These are phyloP conservation scores for Daldinia caldariorum DNA, from an alignment of 495 filamentous ascomycete genomes.

Conservation along the genomic window DNA sequence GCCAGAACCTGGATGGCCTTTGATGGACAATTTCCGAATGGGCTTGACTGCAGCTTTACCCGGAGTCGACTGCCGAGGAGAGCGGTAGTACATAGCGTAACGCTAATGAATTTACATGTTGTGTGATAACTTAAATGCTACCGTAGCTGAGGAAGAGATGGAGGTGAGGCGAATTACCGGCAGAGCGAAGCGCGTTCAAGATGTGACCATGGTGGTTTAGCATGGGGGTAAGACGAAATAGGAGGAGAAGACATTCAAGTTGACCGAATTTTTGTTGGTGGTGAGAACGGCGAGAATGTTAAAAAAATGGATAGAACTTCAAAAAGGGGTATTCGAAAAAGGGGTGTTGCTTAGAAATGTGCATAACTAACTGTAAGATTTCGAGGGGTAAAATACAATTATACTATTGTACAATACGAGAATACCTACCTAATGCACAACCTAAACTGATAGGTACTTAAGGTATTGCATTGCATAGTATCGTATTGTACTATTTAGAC, in stretches of 20 bases:
- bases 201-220: slow-evolving; percentile 23
- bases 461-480: too few relatives aligned
- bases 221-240: slow-evolving; percentile 4
- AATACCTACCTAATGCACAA: background rate
- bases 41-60: slow-evolving; percentile 36
- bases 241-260: background rate
- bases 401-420: background rate
- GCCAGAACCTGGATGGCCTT: slow-evolving; percentile 18
- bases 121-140: slow-evolving; percentile 35
- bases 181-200: slow-evolving; percentile 28
- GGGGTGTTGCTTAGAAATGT: background rate
- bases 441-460: background rate
- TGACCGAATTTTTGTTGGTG: background rate
- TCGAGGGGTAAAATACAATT: background rate
- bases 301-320: too few relatives aligned
- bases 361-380: background rate
- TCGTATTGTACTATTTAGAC: background rate
- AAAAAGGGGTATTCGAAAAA: background rate
- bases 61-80: slow-evolving; percentile 41
- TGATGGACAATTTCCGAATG: slow-evolving; percentile 33
- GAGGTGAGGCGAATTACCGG: slow-evolving; percentile 37
- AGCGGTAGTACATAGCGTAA: slow-evolving; percentile 40
- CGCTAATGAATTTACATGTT: slow-evolving; percentile 37
- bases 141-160: slow-evolving; percentile 29
- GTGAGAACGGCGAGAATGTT: too few relatives aligned